Base-by-base conservation (phyloP, 225 moss, liverwort and hornwort genomes). In the Thuidium tamariscinum region DNA sequence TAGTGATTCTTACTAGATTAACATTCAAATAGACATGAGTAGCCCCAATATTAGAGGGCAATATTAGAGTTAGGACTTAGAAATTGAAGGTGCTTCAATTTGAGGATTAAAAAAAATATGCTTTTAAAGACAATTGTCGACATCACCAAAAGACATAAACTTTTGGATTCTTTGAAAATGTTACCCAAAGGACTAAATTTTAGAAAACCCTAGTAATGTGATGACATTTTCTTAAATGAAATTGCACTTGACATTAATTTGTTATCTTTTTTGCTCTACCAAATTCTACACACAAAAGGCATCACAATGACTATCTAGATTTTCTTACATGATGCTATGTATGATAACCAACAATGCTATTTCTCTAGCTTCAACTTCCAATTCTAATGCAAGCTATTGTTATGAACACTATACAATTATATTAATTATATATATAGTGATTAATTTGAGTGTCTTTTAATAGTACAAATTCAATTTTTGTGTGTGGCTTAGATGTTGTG, bases 11-110 rank as follows among this genome's bases (percentile, higher is more conserved):
- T 69, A 26, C 1, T 27, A 2, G 5, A 0, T 70, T 3, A 27
- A 27, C 2, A 5, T 72, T 14, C 46, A 18, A 46, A 72, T 72
- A 11, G 72, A 18, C 7, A 18, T 30, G 7, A 30, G 0, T 48
- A 48, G 29, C 4, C 18, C 2, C 10, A 10, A 29, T 2, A 17
- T 29, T 17, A 11, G 0, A 11, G 1, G 10, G 2, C n/a, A n/a
- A n/a, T 0, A 0, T 16, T 10, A 16, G 16, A 71, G 5, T 5
- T 10, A 2, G 5, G 16, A 71, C 3, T 5, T 10, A 2, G 5
- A 2, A 42, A 5, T 70, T 70, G 70, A 27, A 67, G 4, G 2
- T 16, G 29, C 5, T 8, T 69, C 41, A 41, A 41, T 41, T 8
- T 26, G 2, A 26, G 0, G 1, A 23, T 39, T 13, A 13, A n/a